phyloP scores from a whole-genome alignment of 1,284 basidiomycete species.

The Leucoagaricus sp. region DNA sequence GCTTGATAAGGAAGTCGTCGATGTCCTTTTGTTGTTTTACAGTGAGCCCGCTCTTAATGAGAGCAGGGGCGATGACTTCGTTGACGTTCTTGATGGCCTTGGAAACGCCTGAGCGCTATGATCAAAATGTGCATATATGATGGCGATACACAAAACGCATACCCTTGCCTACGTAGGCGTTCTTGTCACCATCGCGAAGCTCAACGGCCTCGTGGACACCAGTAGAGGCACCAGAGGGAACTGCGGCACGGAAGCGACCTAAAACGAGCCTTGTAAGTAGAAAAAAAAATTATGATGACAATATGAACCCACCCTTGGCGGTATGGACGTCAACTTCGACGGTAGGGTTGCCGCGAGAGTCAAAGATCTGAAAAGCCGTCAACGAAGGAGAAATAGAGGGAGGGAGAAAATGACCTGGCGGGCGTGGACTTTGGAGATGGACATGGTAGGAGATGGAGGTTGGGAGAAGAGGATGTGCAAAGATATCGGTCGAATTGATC shows the following conservation, averaged over 20 bases:
- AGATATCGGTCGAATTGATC: slow-evolving; percentile 33
- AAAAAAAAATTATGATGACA: slow-evolving; percentile 12
- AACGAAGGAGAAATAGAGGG: slow-evolving; percentile 17
- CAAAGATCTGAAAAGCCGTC: slow-evolving; percentile 78
- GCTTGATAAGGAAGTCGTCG: slow-evolving; percentile 98
- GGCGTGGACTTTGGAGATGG: slow-evolving; percentile 84
- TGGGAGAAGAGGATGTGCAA: slow-evolving; percentile 29
- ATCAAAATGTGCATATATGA: slow-evolving; percentile 13
- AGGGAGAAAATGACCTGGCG: slow-evolving; percentile 66
- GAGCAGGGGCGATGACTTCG: slow-evolving; percentile 85
- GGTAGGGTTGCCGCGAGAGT: slow-evolving; percentile 95
- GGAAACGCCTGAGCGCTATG: slow-evolving; percentile 60
- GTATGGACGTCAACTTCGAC: slow-evolving; percentile 95
- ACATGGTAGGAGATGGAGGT: slow-evolving; percentile 60
- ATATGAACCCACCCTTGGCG: slow-evolving; percentile 61
- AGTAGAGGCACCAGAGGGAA: slow-evolving; percentile 98
- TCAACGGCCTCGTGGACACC: slow-evolving; percentile 99
- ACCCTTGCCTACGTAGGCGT: slow-evolving; percentile 96
- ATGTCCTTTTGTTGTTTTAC: slow-evolving; percentile 96
- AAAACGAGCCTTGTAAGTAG: slow-evolving; percentile 18
- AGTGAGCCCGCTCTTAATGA: slow-evolving; percentile 85
- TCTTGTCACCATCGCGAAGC: slow-evolving; percentile 96
- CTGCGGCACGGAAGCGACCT: slow-evolving; percentile 95
- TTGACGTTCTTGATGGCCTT: slow-evolving; percentile 98
- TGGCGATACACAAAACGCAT: slow-evolving; percentile 24